Evolutionary conservation across 2,329 filamentous ascomycete genomes (phyloP), one percentile per base, ranked within the genome.

Genomic region (Cordyceps militaris): DNA sequence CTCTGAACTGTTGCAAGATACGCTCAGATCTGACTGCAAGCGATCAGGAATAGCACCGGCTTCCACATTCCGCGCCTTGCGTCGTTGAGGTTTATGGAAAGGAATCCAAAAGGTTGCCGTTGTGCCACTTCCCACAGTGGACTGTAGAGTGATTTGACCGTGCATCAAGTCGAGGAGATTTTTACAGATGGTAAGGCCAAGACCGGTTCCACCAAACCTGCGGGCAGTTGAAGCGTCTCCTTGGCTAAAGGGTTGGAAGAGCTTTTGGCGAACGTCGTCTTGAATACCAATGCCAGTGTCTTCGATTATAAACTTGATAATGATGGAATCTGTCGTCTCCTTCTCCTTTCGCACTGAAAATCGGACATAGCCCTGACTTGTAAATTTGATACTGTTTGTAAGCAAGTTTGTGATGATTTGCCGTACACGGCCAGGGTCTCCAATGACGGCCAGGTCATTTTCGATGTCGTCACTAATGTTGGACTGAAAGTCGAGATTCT

Each of bases 201-300:
- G 73, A 1, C 88, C 89, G 1, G 88, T 92, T 1, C 89, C 89
- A 40, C 88, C 88, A 68, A 91, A 92, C n/a, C 84, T 80, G 55
- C 88, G 78, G 19, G 88, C 88, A 0, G 89, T 92, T 3, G 88
- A 91, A 1, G 88, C 84, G 66, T 93, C 89, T 4, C 88, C 89
- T 69, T 94, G 89, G 60, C 85, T 89, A 69, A 93, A 94, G 0
- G 89, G 89, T 62, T 87, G 85, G 72, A 93, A 94, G 1, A 93
- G 75, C 38, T 81, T 81, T 65, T 84, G 85, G 19, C 84, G 80
- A 5, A 91, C 87, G 57, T 89, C 86, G 49, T 91, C 86, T 62
- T 91, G 86, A 32, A 93, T 92, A 3, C 89, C 89, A 52, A 93
- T 91, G 0, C 89, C 89, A 0, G 87, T 89, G 63, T 94, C 89